Evolutionary conservation across 2,329 filamentous ascomycete species (phyloP).

Genomic region (Geosmithia morbida): DNA sequence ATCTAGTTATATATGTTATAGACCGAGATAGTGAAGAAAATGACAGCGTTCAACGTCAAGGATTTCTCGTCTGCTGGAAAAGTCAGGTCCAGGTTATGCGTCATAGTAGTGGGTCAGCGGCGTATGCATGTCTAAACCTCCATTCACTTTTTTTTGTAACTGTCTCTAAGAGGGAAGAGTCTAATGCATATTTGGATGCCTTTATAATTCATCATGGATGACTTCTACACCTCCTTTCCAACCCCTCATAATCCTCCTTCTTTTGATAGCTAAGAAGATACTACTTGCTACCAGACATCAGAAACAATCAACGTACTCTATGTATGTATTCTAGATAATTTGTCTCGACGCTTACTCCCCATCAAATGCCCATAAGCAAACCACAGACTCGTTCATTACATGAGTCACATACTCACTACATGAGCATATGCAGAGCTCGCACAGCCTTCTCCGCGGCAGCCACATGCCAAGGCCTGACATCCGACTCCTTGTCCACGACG

Average conservation of each 20-base stretch:
- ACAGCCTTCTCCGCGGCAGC: slow-evolving; percentile 56
- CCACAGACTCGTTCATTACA: no score
- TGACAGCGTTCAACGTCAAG: no score
- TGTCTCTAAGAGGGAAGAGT: no score
- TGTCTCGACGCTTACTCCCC: no score
- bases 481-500: slow-evolving; percentile 40
- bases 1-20: not conserved
- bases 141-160: not conserved
- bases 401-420: slow-evolving; percentile 22
- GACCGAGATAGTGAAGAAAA: not conserved
- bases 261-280: not conserved
- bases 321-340: no score
- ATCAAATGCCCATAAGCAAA: not conserved
- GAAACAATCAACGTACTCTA: no score
- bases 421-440: slow-evolving; percentile 46
- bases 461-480: slow-evolving; percentile 66
- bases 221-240: not conserved
- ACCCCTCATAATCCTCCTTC: not conserved
- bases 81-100: not conserved
- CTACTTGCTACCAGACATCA: not conserved
- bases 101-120: not conserved
- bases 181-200: not conserved
- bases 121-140: not conserved
- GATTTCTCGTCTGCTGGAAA: not conserved
- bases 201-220: not conserved